Base-by-base conservation (phyloP, 768 basidiomycete species). In the Mycena crocata region DNA sequence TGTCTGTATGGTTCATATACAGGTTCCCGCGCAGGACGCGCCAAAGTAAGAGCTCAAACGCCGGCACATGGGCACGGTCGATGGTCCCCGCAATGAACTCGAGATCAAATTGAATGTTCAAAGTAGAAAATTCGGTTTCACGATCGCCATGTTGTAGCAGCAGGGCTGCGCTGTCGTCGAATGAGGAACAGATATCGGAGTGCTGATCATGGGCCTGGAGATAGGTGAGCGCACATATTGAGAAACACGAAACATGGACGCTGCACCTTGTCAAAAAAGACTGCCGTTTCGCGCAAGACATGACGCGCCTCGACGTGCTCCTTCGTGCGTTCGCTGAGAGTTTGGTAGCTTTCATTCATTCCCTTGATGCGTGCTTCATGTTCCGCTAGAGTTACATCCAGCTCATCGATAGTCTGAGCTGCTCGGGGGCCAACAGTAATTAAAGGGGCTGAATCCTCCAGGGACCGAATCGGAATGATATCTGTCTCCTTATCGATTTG, bases 71-170 rank as follows among this genome's bases (percentile, higher is more conserved):
- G 12, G 91, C 83, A 49, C 98, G 93, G 73, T 99, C 96, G 69
- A 99, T 95, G 0, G 97, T 98, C 30, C 98, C 98, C 5, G 98
- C 91, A 26, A 99, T 93, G 73, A 99, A 99, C 92, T 99, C 98
- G 44, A 99, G 86, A 76, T 98, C 96, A 72, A 98, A 91, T 73
- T 90, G 89, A 37, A 88, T 79, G 49, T 74, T 82, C 5, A 81
- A 71, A 30, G 79, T 71, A 5, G 84, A 81, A 75, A 80, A 89
- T 69, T 89, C 89, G 63, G 81, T 86, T 77, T 93, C 94, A 30
- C 89, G 88, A 72, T 98, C 97, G 34, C 96, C 95, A 64, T 94
- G 93, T 67, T 95, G 94, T 14, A 99, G 88, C 39, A 99, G 83
- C 45, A 96, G 96, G 0, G 93, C 93, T 31, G 92, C 88, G 71